Conservation (phyloP, 306 rosid genomes). For the Corylus heterophylla region DNA sequence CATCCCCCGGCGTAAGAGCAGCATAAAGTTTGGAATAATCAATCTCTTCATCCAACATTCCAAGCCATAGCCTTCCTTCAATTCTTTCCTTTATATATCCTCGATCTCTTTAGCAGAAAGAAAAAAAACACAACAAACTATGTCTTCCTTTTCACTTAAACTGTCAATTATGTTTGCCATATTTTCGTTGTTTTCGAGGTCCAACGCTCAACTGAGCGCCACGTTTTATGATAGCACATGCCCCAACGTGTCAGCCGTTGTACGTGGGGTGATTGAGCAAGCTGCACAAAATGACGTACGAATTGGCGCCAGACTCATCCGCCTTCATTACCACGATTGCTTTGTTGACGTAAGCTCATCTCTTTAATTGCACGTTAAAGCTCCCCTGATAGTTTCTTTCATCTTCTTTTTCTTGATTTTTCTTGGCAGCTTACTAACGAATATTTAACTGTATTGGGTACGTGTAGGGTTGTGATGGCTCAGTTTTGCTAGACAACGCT, state of each 20-base stretch:
- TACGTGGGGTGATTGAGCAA: constrained; percentile 24
- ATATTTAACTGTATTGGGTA: neutral
- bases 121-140: neutral
- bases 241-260: constrained; percentile 30
- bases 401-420: neutral
- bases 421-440: neutral
- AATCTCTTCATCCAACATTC: too few relatives aligned
- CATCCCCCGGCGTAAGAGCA: too few relatives aligned
- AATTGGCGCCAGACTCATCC: constrained; percentile 36
- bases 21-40: too few relatives aligned
- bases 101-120: neutral
- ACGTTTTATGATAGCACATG: constrained; percentile 26
- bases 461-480: constrained; percentile 52
- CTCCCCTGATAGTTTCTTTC: neutral
- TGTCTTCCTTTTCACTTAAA: constrained; percentile 12
- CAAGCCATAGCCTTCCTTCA: too few relatives aligned
- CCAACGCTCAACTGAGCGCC: constrained; percentile 29
- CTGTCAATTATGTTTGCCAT: neutral
- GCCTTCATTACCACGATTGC: constrained; percentile 45
- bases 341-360: constrained; percentile 20
- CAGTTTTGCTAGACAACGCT: constrained; percentile 39
- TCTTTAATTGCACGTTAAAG: too few relatives aligned
- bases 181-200: constrained; percentile 7
- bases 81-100: too few relatives aligned
- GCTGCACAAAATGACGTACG: constrained; percentile 27